A percentile compares a stretch with the other conserved stretches of the same genome.
phyloP scores from a whole-genome alignment of 2,329 filamentous ascomycete genomes.

The Colletotrichum viniferum region DNA sequence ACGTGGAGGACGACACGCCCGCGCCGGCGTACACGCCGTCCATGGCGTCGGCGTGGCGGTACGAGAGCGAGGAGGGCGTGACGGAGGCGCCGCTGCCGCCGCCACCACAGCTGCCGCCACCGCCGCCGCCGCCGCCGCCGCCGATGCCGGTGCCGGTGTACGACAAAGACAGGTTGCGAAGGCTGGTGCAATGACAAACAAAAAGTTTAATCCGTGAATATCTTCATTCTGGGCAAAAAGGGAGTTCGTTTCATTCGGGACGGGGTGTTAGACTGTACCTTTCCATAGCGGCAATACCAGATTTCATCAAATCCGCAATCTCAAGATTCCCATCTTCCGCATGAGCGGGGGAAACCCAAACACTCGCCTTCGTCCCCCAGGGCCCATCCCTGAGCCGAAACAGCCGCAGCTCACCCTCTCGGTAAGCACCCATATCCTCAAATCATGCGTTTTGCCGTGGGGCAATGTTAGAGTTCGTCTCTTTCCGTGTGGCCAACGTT shows the following conservation, averaged over 20 bases:
- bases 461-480: not conserved
- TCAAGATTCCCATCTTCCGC: not conserved
- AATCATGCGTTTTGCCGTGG: not conserved
- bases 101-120: no score
- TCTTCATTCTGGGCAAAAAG: not conserved
- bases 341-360: not conserved
- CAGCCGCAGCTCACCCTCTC: not conserved
- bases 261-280: not conserved
- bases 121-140: not conserved
- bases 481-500: not conserved
- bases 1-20: not conserved
- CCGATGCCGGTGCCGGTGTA: not conserved
- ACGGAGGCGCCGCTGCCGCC: conserved; percentile 2
- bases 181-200: not conserved
- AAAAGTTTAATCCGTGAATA: not conserved
- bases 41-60: not conserved
- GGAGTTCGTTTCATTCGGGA: not conserved
- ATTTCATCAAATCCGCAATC: not conserved
- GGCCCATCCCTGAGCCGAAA: not conserved
- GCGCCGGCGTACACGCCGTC: not conserved
- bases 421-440: not conserved
- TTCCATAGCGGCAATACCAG: not conserved
- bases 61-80: conserved; percentile 1
- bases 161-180: conserved; percentile 10
- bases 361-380: not conserved